These are phyloP conservation scores for Diaporthe humulicola DNA, from an alignment of 2,329 filamentous ascomycete genomes.

Conservation along the genomic window DNA sequence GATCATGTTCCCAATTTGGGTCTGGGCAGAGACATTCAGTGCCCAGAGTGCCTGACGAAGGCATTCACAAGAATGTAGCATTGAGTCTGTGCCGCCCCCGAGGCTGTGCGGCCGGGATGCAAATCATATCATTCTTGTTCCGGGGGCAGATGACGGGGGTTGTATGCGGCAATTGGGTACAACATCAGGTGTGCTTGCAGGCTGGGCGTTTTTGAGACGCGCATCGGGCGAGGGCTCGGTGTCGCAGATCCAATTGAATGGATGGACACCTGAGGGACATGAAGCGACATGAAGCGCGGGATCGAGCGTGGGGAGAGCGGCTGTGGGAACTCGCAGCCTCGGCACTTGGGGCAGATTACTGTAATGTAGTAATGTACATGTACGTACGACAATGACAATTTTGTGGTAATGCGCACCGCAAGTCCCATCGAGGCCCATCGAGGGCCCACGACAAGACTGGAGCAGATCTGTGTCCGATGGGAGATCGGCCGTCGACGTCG, in stretches of 20 bases:
- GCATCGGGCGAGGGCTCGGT: not conserved
- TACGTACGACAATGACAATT: constrained; percentile 1
- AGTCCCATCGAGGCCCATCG: constrained; percentile 23
- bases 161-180: constrained; percentile 12
- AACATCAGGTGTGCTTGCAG: constrained; percentile 5
- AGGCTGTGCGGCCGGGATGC: not conserved
- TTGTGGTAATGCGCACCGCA: not conserved
- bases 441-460: constrained; percentile 23
- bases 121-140: not conserved
- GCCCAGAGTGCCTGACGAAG: not conserved
- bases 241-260: constrained; percentile 21
- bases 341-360: constrained; percentile 7
- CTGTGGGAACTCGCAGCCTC: constrained; percentile 17
- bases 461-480: constrained; percentile 19
- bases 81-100: not conserved
- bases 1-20: not conserved
- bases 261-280: constrained; percentile 23
- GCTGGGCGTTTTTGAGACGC: constrained; percentile 12
- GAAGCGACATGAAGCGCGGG: constrained; percentile 20
- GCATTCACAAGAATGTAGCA: not conserved
- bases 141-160: constrained; percentile 5
- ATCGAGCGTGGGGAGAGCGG: constrained; percentile 4
- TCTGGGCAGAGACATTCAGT: not conserved
- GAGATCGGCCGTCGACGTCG: constrained; percentile 19
- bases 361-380: no score